Base-by-base conservation (phyloP, 495 filamentous ascomycete genomes). In the Staphylotrichum longicolle region DNA sequence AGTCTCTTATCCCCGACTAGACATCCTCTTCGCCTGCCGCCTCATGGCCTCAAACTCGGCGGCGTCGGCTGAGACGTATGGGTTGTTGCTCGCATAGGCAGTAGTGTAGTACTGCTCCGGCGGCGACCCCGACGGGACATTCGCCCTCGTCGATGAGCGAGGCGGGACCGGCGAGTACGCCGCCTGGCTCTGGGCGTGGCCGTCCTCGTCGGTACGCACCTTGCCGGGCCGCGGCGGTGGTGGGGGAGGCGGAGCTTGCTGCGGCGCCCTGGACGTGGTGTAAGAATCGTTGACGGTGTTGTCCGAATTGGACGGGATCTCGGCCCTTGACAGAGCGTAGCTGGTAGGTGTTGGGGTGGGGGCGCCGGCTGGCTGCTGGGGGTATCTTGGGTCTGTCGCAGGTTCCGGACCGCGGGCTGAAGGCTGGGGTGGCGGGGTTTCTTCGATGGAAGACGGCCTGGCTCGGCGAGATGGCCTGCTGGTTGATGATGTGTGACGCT, bases 191-290 rank as follows among this genome's bases (percentile, higher is more conserved):
- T 54, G 45, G 6, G 41, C 54, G 33, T 49, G 33, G 15, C 9
- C 20, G 5, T 52, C n/a, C 8, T 63, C 60, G 8, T 67, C 67
- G 11, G 63, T 15, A 14, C 67, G 60, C 11, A 72, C 65, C 66
- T 73, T 73, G 14, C 67, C 69, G 0, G 71, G 71, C 4, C 71
- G 67, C 3, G 67, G 70, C 0, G 71, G 71, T 5, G 71, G 71
- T 39, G 50, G 50, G 6, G 69, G 65, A 7, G 63, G 67, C 7
- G 60, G 64, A 5, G 61, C 58, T 40, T 64, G 61, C 44, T 57
- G 60, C 0, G 65, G 65, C 0, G 67, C 40, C 3, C 60, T 60
- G 3, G 51, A 51, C 0, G 41, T 50, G 39, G 62, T 60, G 63
- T 68, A 68, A 6, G 27, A 15, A 44, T 59, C 60, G 7, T 64